These are phyloP conservation scores for Mucuna pruriens DNA, from an alignment of 306 rosid genomes.

Conservation along the genomic window DNA sequence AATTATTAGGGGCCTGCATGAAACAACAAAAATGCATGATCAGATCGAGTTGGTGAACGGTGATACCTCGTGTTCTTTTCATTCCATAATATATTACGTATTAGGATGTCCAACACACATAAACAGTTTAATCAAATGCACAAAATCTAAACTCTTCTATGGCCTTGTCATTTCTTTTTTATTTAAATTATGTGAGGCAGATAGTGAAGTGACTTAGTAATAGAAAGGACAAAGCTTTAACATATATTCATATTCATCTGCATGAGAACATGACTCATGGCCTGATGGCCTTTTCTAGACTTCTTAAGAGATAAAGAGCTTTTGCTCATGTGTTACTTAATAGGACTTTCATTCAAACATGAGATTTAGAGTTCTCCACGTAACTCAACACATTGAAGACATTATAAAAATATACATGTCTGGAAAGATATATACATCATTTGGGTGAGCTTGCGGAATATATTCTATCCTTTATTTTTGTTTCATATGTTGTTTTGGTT, in stretches of 20 bases:
- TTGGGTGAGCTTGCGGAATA: not conserved
- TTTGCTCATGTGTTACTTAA: not conserved
- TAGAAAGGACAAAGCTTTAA: slow-evolving; percentile 45
- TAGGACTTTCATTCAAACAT: not conserved
- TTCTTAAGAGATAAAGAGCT: not conserved
- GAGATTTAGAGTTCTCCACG: not conserved
- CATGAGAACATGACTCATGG: slow-evolving; percentile 9
- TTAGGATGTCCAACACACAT: slow-evolving; percentile 48
- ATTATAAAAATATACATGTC: not conserved
- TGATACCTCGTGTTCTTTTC: slow-evolving; percentile 41
- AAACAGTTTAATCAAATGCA: slow-evolving; percentile 39
- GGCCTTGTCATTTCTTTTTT: slow-evolving; percentile 50
- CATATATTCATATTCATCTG: slow-evolving; percentile 11
- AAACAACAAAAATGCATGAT: slow-evolving; percentile 55
- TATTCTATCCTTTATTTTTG: not conserved
- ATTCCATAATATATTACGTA: slow-evolving; percentile 49
- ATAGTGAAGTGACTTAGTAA: slow-evolving; percentile 32
- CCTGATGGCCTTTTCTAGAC: not conserved
- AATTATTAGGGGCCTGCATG: slow-evolving; percentile 27
- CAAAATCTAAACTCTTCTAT: slow-evolving; percentile 58
- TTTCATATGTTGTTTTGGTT: not conserved
- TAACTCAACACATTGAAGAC: not conserved
- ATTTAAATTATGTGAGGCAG: not conserved
- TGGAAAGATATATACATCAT: not conserved
- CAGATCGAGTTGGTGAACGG: slow-evolving; percentile 54